Conservation (phyloP, 805 yeast genomes). For the Alloascoidea hylecoeti region DNA sequence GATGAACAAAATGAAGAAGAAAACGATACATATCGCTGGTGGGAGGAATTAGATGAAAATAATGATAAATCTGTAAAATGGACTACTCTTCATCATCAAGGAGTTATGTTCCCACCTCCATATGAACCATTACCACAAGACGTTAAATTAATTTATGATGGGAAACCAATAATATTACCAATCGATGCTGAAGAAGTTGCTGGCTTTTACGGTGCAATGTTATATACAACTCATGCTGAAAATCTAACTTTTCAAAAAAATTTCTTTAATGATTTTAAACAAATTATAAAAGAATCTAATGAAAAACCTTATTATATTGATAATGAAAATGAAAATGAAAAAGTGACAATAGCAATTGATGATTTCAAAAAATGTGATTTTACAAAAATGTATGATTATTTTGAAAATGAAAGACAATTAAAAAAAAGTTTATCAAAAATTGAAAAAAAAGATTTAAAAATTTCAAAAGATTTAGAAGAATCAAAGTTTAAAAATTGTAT, state of each 20-base stretch:
- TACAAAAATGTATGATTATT: slow-evolving; percentile 54
- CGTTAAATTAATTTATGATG: slow-evolving; percentile 65
- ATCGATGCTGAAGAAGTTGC: slow-evolving; percentile 90
- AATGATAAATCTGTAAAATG: slow-evolving; percentile 69
- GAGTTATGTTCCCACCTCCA: slow-evolving; percentile 88
- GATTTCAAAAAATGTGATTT: slow-evolving; percentile 68
- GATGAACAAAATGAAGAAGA: slow-evolving; percentile 31
- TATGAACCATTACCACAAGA: slow-evolving; percentile 75
- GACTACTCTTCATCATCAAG: slow-evolving; percentile 77
- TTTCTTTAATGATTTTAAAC: slow-evolving; percentile 66
- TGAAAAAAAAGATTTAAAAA: slow-evolving; percentile 64
- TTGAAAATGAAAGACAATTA: slow-evolving; percentile 53
- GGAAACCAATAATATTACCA: slow-evolving; percentile 63
- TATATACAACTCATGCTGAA: slow-evolving; percentile 77
- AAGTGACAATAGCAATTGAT: slow-evolving; percentile 27
- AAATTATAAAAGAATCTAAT: slow-evolving; percentile 56
- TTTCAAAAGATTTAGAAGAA: slow-evolving; percentile 61
- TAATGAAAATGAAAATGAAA: too few relatives aligned
- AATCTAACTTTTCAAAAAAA: slow-evolving; percentile 79
- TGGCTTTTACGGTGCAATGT: slow-evolving; percentile 82
- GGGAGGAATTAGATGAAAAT: slow-evolving; percentile 53
- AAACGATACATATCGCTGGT: slow-evolving; percentile 65
- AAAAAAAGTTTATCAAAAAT: slow-evolving; percentile 56
- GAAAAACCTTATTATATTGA: slow-evolving; percentile 29
- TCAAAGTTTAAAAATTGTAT: slow-evolving; percentile 72